Conservation (phyloP, 1,284 basidiomycete genomes). For the Heterobasidion annosum region DNA sequence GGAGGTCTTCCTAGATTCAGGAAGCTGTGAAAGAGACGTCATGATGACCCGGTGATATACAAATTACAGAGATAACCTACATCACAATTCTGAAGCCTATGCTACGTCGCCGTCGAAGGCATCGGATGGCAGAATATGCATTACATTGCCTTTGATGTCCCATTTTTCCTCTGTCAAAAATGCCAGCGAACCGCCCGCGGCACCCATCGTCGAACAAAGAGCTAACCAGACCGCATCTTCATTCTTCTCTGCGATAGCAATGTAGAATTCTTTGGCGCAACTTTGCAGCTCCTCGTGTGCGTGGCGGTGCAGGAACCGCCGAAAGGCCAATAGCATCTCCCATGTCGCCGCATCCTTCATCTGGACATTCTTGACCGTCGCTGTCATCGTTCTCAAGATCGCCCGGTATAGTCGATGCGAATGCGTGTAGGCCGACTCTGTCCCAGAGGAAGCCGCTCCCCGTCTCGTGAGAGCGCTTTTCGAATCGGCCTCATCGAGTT, state of each 20-base stretch:
- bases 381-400: slow-evolving; percentile 63
- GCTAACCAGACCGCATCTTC: slow-evolving; percentile 79
- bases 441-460: slow-evolving; percentile 39
- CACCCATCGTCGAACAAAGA: slow-evolving; percentile 46
- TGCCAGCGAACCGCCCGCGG: slow-evolving; percentile 26
- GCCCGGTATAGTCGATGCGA: slow-evolving; percentile 72
- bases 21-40: no score
- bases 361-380: slow-evolving; percentile 55
- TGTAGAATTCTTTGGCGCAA: slow-evolving; percentile 58
- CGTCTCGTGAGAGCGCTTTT: slow-evolving; percentile 56
- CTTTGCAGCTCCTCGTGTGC: slow-evolving; percentile 68
- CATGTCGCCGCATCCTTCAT: slow-evolving; percentile 64
- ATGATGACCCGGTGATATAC: no score
- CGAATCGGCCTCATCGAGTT: slow-evolving; percentile 51
- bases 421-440: slow-evolving; percentile 65
- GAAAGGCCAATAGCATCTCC: slow-evolving; percentile 68
- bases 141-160: slow-evolving; percentile 51
- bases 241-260: slow-evolving; percentile 50
- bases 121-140: slow-evolving; percentile 22
- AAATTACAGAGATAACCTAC: no score
- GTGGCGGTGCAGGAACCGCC: slow-evolving; percentile 62
- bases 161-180: slow-evolving; percentile 50
- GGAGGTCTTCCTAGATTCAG: no score
- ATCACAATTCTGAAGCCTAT: background rate
- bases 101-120: background rate